Evolutionary conservation across 495 filamentous ascomycete genomes (phyloP).

Genomic region (Hyaloscypha variabilis): DNA sequence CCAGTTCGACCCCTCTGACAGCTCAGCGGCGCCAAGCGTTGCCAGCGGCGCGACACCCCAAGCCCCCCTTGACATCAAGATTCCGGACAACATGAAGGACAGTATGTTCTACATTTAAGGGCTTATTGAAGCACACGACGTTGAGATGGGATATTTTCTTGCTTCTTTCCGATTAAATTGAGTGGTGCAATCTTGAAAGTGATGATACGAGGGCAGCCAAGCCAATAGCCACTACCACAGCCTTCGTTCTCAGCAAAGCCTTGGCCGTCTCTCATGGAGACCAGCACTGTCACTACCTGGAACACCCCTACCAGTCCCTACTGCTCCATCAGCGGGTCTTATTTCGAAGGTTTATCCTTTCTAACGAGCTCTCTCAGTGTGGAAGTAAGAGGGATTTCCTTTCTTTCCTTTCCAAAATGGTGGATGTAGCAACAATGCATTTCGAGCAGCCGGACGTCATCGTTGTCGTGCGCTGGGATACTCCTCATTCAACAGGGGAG

Average conservation of each 20-base stretch:
- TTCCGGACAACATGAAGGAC: neutral
- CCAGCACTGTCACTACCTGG: too few species aligned
- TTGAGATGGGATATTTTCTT: neutral
- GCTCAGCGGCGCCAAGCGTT: conserved; percentile 29
- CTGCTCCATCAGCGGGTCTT: neutral
- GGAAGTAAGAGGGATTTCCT: neutral
- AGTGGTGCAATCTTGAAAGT: neutral
- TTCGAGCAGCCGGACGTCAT: neutral
- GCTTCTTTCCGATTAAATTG: neutral
- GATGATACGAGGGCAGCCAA: too few species aligned
- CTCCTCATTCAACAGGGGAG: neutral
- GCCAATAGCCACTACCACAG: too few species aligned
- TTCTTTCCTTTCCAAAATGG: neutral
- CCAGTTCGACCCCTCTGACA: conserved; percentile 51
- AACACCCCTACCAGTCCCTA: too few species aligned
- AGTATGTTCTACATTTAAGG: conserved; percentile 18
- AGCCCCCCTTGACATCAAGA: neutral
- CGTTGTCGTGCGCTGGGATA: neutral
- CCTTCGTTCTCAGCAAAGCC: too few species aligned
- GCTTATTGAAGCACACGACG: neutral
- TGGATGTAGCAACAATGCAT: neutral
- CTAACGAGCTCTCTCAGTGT: neutral
- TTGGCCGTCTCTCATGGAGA: too few species aligned
- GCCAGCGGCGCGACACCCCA: conserved; percentile 26
- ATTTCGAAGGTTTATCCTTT: neutral